Conservation (phyloP, 768 basidiomycete genomes). For the Podaxis sp. region DNA sequence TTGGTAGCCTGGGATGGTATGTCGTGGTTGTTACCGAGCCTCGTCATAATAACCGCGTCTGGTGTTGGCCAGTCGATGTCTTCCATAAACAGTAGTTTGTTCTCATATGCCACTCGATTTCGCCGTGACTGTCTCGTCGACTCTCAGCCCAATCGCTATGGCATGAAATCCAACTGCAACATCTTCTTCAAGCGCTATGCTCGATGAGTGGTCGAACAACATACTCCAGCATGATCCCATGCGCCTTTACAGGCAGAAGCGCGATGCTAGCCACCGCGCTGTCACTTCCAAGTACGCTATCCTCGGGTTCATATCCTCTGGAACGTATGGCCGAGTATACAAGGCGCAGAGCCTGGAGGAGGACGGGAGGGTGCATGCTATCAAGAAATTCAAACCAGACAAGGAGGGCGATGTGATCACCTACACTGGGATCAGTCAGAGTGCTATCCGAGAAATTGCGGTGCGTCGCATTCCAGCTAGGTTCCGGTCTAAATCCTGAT, state of each 20-base stretch:
- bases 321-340: conserved; percentile 98
- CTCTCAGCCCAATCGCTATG: background rate
- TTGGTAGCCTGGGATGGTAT: conserved; percentile 1
- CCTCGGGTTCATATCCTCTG: conserved; percentile 96
- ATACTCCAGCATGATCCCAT: conserved; percentile 75
- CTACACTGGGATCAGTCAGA: conserved; percentile 98
- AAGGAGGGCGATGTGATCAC: conserved; percentile 96
- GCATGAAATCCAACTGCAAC: conserved; percentile 3
- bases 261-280: conserved; percentile 64
- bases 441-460: conserved; percentile 95
- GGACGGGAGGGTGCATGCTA: conserved; percentile 78
- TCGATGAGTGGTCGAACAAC: conserved; percentile 37
- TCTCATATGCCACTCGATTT: background rate
- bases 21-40: conserved; percentile 4
- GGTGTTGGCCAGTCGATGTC: background rate
- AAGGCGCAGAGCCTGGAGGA: conserved; percentile 83
- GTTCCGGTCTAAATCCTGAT: background rate
- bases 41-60: background rate
- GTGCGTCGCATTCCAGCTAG: conserved; percentile 43
- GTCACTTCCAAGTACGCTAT: conserved; percentile 87
- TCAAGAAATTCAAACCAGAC: conserved; percentile 99
- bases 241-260: conserved; percentile 79
- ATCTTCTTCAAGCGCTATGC: conserved; percentile 13
- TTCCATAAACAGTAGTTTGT: conserved; percentile 5
- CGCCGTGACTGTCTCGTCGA: background rate